Evolutionary conservation across 345 rosid species (phyloP).

Genomic region (Syzygium aromaticum): DNA sequence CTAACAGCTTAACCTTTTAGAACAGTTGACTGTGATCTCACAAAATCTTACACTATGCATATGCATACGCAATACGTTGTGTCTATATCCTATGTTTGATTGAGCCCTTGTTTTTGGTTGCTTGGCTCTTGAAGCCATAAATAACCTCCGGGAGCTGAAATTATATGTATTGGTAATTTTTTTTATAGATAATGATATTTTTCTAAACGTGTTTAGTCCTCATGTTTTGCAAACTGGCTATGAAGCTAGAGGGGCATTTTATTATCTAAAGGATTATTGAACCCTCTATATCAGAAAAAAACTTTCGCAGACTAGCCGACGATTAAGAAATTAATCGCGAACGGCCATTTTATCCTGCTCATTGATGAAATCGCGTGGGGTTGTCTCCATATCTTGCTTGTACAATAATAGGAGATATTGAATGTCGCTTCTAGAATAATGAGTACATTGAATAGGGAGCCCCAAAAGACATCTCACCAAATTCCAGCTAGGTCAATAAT

Average conservation of each 20-base stretch:
- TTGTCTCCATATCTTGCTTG: background rate
- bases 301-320: background rate
- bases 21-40: no score
- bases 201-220: background rate
- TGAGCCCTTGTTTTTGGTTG: background rate
- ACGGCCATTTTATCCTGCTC: background rate
- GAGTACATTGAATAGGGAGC: background rate
- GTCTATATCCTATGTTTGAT: background rate
- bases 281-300: background rate
- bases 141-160: background rate
- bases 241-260: background rate
- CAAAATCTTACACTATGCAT: background rate
- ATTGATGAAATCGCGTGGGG: background rate
- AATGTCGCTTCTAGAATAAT: no score
- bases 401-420: no score
- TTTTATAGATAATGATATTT: background rate
- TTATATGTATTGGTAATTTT: background rate
- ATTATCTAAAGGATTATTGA: background rate
- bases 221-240: background rate
- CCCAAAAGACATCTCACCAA: background rate
- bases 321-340: background rate
- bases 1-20: no score
- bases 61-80: background rate
- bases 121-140: background rate
- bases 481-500: background rate